Evolutionary conservation across 1,284 basidiomycete species (phyloP), one percentile per base, ranked within the genome.

Genomic region (Sanghuangporus baumii): DNA sequence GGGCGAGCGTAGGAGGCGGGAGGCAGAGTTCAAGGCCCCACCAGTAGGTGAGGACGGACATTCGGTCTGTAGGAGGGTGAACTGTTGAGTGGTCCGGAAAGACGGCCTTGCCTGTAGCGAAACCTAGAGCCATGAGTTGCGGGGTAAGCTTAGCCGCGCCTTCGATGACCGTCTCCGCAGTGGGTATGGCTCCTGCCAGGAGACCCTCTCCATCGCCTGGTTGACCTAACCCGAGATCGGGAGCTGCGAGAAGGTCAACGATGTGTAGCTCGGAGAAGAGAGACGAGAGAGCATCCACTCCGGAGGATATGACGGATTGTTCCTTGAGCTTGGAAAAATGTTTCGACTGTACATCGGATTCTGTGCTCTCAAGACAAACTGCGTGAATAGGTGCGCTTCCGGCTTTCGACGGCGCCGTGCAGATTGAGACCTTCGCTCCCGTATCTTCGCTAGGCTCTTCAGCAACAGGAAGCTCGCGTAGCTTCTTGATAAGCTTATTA

Each of bases 1-100:
- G 82, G 46, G 71, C 69, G 34, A 93, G 70, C 3, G 90, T 83
- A 3, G 89, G 82, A 54, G 85, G 80, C 11, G 90, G 91, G 38
- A 93, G 75, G 46, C 84, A 80, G 0, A 92, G 62, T 71, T 93
- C 90, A 5, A 91, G 76, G 14, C 90, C 90, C 90, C 90, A 93
- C 91, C 91, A 91, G 72, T 91, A 91, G n/a, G 89, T 90, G 23
- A 93, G 74, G 16, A 88, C 79, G 11, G 88, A 89, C 72, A 92
- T 83, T 55, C 90, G 81, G 70, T 93, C 90, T 1, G 77, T 82
- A 1, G 90, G 91, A 2, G 89, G 89, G 68, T 85, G 79, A 52
- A 93, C 72, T 2, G 83, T 85, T 64, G 77, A 78, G 71, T 93
- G 90, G 66, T 89, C 83, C 14, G 89, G 87, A n/a, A 81, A 57